Evolutionary conservation across 225 moss, liverwort and hornwort genomes (phyloP).

Genomic region (Takakia lepidozioides): DNA sequence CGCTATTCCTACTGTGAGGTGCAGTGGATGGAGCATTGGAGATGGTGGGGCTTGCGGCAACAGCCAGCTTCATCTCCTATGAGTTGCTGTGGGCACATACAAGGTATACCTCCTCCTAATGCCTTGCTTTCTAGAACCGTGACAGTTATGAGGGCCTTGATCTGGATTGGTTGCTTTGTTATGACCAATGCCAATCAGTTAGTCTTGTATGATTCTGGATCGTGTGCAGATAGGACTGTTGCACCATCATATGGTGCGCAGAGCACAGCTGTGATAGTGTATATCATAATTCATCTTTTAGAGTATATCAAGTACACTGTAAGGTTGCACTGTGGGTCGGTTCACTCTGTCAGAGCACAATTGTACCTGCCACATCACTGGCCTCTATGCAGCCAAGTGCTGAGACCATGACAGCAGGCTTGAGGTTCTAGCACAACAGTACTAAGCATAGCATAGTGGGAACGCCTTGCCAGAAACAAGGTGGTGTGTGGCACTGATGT

Average conservation of each 20-base stretch:
- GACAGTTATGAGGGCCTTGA: not conserved
- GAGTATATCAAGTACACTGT: too few species aligned
- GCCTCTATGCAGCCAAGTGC: too few species aligned
- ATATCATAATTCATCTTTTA: too few species aligned
- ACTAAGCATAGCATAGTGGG: too few species aligned
- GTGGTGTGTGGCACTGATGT: not conserved
- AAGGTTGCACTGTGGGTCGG: too few species aligned
- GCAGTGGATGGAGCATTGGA: constrained; percentile 83
- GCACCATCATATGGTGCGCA: not conserved
- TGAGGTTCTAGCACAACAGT: too few species aligned
- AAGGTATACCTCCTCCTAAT: constrained; percentile 48
- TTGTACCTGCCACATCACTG: too few species aligned
- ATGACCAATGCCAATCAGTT: not conserved
- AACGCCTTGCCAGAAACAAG: too few species aligned
- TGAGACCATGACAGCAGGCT: too few species aligned
- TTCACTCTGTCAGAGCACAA: too few species aligned
- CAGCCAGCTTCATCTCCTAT: constrained; percentile 70
- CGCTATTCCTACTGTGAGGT: too few species aligned
- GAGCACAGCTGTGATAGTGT: not conserved
- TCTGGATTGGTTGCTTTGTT: too few species aligned
- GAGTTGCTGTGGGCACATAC: constrained; percentile 69
- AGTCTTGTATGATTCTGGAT: not conserved
- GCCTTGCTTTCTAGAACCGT: not conserved
- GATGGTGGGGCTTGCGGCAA: constrained; percentile 82
- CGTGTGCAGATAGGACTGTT: not conserved